Percentiles rank a stretch among this genome's conserved stretches.
Conservation (phyloP, 2,329 filamentous ascomycete species). For the Colletotrichum brevisporum region DNA sequence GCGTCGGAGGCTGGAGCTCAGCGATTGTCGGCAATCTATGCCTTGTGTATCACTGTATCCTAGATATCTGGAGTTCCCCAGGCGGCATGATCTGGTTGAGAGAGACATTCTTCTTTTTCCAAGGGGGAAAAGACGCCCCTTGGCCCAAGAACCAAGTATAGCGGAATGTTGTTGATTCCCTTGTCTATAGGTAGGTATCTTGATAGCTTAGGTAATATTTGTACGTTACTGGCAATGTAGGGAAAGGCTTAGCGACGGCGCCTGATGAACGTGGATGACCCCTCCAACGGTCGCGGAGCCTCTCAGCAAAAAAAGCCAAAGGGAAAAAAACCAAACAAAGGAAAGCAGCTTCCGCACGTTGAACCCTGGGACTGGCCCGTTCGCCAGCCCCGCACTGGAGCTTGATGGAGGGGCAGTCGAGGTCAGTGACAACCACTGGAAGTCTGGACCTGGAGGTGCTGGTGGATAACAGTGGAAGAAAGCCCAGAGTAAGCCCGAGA, state of each 20-base stretch:
- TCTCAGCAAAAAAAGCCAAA: not conserved
- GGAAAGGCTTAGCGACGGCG: not conserved
- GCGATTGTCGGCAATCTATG: not conserved
- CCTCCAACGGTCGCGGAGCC: slow-evolving; percentile 22
- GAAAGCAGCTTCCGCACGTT: not conserved
- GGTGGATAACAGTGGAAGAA: slow-evolving; percentile 34
- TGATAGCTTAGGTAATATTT: too few species aligned
- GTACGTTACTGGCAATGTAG: too few species aligned
- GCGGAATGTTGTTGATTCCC: slow-evolving; percentile 5
- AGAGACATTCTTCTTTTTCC: not conserved
- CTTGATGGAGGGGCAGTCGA: slow-evolving; percentile 29
- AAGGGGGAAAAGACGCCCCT: not conserved
- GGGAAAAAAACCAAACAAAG: too few species aligned
- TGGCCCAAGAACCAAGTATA: not conserved
- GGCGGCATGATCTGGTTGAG: slow-evolving; percentile 3
- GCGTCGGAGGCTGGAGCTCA: slow-evolving; percentile 1
- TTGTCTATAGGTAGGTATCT: too few species aligned
- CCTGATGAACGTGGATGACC: slow-evolving; percentile 5
- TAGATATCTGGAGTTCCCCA: not conserved
- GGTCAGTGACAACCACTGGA: slow-evolving; percentile 15
- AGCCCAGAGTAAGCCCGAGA: slow-evolving; percentile 41
- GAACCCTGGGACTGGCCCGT: slow-evolving; percentile 17
- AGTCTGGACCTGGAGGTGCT: slow-evolving; percentile 27
- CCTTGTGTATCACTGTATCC: too few species aligned
- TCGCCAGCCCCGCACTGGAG: slow-evolving; percentile 30